Evolutionary conservation across 164 flowering plant species (phyloP), one percentile per base, ranked within the genome.

Genomic region (Vitis rotundifolia): DNA sequence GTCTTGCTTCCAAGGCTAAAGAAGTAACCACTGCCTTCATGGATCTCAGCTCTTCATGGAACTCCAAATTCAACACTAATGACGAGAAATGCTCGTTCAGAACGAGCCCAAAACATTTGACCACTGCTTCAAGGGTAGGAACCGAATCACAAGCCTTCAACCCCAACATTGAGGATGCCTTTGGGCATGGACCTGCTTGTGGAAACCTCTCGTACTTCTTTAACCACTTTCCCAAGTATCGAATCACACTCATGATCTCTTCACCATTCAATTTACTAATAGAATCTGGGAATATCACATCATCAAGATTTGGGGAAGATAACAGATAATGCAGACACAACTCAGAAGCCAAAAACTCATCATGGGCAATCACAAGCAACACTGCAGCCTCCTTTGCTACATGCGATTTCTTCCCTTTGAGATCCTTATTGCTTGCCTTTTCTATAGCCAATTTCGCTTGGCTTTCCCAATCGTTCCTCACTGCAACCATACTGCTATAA

Each of bases 191-290:
- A 37, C 50, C 76, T 2, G 84, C 94, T 68, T 86, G 85, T 44
- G 98, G 98, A 77, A 96, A 91, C 80, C 78, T 91, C 74, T 89
- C 88, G 66, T 87, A 96, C 75, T 96, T 91, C 70, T 73, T 88
- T 82, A 93, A 61, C 99, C 98, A 96, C 76, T 93, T 96, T 15
- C 83, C 85, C 60, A 93, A 64, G 64, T 96, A 96, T 69, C 71
- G 53, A 72, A 90, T 73, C 82, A 96, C 75, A 13, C 75, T 74
- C 84, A 78, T 71, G 77, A 86, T 76, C 82, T 91, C 94, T 26
- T 67, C 62, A 22, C 84, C 87, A 74, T 69, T 82, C 77, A 96
- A 76, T 76, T 82, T 86, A 47, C 87, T 73, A 2, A 93, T 57
- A 7, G 89, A 77, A 65, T 86, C 78, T 0, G 94, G 73, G n/a